A percentile compares a stretch with the other conserved stretches of the same genome.
These are phyloP conservation scores for Austroboletus niveus DNA, from an alignment of 1,284 basidiomycete species.

Conservation along the genomic window DNA sequence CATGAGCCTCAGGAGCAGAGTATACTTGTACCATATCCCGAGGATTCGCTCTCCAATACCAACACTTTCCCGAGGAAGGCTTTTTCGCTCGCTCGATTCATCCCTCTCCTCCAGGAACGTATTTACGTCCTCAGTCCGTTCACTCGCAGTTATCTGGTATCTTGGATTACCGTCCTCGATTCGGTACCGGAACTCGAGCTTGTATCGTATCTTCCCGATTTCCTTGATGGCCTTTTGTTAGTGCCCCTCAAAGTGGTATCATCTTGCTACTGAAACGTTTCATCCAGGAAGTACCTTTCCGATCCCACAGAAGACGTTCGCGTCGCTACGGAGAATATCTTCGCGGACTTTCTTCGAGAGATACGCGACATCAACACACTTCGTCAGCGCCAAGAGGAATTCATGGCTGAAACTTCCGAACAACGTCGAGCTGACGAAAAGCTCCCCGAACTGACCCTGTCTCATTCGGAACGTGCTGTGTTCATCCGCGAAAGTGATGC, in stretches of 20 bases:
- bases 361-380: slow-evolving; percentile 83
- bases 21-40: slow-evolving; percentile 65
- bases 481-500: slow-evolving; percentile 57
- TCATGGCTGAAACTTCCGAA: slow-evolving; percentile 39
- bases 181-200: slow-evolving; percentile 97
- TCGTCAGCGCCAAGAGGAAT: slow-evolving; percentile 60
- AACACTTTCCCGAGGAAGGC: slow-evolving; percentile 61
- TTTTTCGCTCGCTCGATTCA: slow-evolving; percentile 93
- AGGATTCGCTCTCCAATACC: slow-evolving; percentile 47
- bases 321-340: slow-evolving; percentile 86
- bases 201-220: slow-evolving; percentile 91
- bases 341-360: slow-evolving; percentile 92
- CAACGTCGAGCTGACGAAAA: slow-evolving; percentile 44
- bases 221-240: slow-evolving; percentile 90
- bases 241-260: slow-evolving; percentile 33
- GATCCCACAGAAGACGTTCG: slow-evolving; percentile 95
- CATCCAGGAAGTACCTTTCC: slow-evolving; percentile 84
- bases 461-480: slow-evolving; percentile 47
- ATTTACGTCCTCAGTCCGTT: slow-evolving; percentile 96
- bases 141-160: slow-evolving; percentile 93
- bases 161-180: slow-evolving; percentile 95
- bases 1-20: slow-evolving; percentile 44
- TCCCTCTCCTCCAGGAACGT: slow-evolving; percentile 89
- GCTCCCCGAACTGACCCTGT: slow-evolving; percentile 48
- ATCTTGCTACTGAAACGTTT: slow-evolving; percentile 11